Evolutionary conservation across 768 basidiomycete genomes (phyloP), one percentile per base, ranked within the genome.

Genomic region (Tricholoma hemisulphureum): DNA sequence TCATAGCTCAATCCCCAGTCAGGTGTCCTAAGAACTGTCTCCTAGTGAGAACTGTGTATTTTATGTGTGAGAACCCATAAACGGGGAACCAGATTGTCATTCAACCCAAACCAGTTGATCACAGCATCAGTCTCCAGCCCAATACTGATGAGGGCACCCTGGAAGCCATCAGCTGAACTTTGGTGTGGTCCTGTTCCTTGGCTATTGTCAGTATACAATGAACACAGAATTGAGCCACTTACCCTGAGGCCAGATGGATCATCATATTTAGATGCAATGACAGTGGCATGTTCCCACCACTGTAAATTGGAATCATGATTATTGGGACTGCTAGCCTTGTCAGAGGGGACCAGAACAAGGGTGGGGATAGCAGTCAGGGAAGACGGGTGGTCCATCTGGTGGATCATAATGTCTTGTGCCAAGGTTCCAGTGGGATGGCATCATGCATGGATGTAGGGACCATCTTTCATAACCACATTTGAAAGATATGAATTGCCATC

Each of bases 1-100:
- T 59, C 31, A 32, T 48, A 55, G 20, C 24, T 59, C 11, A 59
- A 35, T n/a, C 58, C 58, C 53, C 58, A 54, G 2, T 52, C 11
- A 3, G 14, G 31, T 21, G 26, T 59, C 28, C 43, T 28, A 20
- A 58, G 41, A 10, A 20, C 23, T 0, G 28, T 6, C 23, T 58
- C 52, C 60, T 52, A 61, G 41, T 35, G 10, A 23, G 51, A 51
- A 31, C 53, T 61, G 21, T 29, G 6, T 20, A 54, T 48, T 16
- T 34, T 53, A 16, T 18, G 3, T 5, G 32, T 49, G 10, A 61
- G 48, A 11, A 24, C 43, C 2, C 32, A 23, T 20, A 58, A 45
- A 21, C 20, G 26, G 21, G 49, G 35, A 46, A 58, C 35, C n/a
- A 59, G 7, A 3, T 14, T 23, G 28, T 61, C 57, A 9, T 41